Percentiles rank a stretch among this genome's conserved stretches.
phyloP scores from a whole-genome alignment of 768 basidiomycete genomes.

The Pleurotus eryngii region DNA sequence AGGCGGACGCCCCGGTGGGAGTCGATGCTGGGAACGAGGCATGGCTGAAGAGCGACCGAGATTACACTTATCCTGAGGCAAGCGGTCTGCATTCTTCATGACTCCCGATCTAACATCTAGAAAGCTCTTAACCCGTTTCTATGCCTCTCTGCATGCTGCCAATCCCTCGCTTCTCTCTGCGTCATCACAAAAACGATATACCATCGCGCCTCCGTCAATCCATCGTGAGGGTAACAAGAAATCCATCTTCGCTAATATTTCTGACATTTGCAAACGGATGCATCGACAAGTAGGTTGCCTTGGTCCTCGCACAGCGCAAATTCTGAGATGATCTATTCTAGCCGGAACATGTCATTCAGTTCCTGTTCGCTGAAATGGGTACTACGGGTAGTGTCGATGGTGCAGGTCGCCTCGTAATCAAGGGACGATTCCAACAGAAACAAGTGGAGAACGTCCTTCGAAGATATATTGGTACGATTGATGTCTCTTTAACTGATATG shows the following conservation, averaged over 20 bases:
- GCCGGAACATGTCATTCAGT: slow-evolving; percentile 97
- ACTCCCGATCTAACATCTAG: background rate
- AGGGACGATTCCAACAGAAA: slow-evolving; percentile 97
- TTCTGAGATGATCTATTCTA: slow-evolving; percentile 25
- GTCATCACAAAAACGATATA: slow-evolving; percentile 89
- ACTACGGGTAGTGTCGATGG: slow-evolving; percentile 96
- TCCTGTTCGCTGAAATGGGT: slow-evolving; percentile 97
- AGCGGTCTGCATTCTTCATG: slow-evolving; percentile 12
- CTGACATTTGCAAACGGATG: slow-evolving; percentile 98
- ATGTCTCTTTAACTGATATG: background rate
- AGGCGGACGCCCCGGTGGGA: slow-evolving; percentile 50
- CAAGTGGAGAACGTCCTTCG: slow-evolving; percentile 96
- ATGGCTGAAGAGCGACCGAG: slow-evolving; percentile 91
- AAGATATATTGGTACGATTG: slow-evolving; percentile 84
- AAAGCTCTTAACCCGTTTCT: slow-evolving; percentile 92
- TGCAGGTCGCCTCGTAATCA: slow-evolving; percentile 88
- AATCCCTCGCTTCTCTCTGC: slow-evolving; percentile 86
- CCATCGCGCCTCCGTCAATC: slow-evolving; percentile 93
- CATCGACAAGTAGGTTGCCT: slow-evolving; percentile 63
- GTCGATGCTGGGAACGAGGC: slow-evolving; percentile 78
- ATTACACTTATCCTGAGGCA: slow-evolving; percentile 95
- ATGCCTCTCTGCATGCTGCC: slow-evolving; percentile 84
- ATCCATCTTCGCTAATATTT: slow-evolving; percentile 93
- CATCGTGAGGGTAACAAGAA: slow-evolving; percentile 97
- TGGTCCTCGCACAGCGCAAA: background rate